phyloP scores from a whole-genome alignment of 73 alveolate species.

The Durusdinium trenchii region DNA sequence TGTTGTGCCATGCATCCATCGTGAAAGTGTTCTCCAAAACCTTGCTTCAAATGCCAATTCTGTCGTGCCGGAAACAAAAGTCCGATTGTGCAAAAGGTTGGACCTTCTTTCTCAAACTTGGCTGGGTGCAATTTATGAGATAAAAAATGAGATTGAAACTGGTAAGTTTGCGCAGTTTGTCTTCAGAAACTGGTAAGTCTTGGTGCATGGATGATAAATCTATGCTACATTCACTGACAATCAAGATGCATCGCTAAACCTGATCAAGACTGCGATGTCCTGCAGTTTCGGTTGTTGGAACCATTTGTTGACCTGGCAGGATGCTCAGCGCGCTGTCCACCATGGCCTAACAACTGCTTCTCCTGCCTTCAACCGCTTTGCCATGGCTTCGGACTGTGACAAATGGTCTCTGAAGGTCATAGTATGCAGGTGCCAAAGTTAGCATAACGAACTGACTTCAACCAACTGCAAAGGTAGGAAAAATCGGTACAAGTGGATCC shows the following conservation, averaged over 20 bases:
- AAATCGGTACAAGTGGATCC: not conserved
- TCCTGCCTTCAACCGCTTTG: not conserved
- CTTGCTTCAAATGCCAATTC: no score
- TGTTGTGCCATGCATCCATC: not conserved
- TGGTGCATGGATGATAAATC: not conserved
- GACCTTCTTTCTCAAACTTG: not conserved
- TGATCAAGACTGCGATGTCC: not conserved
- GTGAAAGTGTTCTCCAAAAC: no score
- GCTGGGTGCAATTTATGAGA: not conserved
- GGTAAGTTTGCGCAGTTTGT: not conserved
- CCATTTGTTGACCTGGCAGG: not conserved
- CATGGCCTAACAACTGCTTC: not conserved
- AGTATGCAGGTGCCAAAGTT: not conserved
- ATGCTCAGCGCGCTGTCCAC: not conserved
- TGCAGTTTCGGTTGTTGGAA: not conserved
- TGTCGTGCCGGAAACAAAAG: not conserved
- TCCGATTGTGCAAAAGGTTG: not conserved
- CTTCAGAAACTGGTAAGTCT: not conserved
- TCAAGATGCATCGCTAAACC: no score
- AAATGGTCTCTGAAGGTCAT: not conserved
- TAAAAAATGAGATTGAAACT: no score
- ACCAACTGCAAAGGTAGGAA: not conserved
- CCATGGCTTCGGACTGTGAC: not conserved
- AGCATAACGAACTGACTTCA: not conserved
- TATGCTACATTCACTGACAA: no score